Conservation (phyloP, 1,139 yeast genomes). For the Candida freyschussii region DNA sequence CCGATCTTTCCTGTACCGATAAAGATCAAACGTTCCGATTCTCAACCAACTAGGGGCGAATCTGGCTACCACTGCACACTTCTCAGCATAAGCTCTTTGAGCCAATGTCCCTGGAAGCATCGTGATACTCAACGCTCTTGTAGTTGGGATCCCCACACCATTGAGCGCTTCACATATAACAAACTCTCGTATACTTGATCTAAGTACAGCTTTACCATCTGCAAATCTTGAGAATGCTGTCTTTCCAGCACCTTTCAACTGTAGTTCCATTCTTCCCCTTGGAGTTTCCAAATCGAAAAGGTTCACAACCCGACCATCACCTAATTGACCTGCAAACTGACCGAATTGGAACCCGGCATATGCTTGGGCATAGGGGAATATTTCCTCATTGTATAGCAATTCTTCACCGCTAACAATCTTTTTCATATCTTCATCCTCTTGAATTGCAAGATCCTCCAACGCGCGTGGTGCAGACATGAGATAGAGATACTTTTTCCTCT, state of each 20-base stretch:
- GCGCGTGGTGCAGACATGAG: slow-evolving; percentile 61
- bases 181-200: slow-evolving; percentile 86
- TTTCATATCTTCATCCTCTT: slow-evolving; percentile 41
- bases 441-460: slow-evolving; percentile 54
- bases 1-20: slow-evolving; percentile 69
- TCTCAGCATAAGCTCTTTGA: slow-evolving; percentile 64
- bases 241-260: slow-evolving; percentile 85
- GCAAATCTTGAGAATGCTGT: slow-evolving; percentile 94
- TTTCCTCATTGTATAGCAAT: slow-evolving; percentile 34
- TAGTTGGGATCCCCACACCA: slow-evolving; percentile 81
- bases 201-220: slow-evolving; percentile 89
- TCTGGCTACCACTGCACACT: slow-evolving; percentile 80
- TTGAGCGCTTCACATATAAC: slow-evolving; percentile 77
- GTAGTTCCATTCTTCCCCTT: slow-evolving; percentile 49
- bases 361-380: slow-evolving; percentile 82
- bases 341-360: slow-evolving; percentile 98
- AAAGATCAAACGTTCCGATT: slow-evolving; percentile 85
- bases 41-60: slow-evolving; percentile 87
- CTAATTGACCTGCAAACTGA: slow-evolving; percentile 92
- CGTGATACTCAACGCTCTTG: slow-evolving; percentile 75
- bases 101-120: slow-evolving; percentile 74
- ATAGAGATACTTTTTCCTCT: slow-evolving; percentile 48
- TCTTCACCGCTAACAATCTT: slow-evolving; percentile 61
- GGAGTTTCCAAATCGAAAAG: slow-evolving; percentile 60
- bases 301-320: slow-evolving; percentile 89